Evolutionary conservation across 1,284 basidiomycete species (phyloP), one percentile per base, ranked within the genome.

Genomic region (Marasmius oreades): DNA sequence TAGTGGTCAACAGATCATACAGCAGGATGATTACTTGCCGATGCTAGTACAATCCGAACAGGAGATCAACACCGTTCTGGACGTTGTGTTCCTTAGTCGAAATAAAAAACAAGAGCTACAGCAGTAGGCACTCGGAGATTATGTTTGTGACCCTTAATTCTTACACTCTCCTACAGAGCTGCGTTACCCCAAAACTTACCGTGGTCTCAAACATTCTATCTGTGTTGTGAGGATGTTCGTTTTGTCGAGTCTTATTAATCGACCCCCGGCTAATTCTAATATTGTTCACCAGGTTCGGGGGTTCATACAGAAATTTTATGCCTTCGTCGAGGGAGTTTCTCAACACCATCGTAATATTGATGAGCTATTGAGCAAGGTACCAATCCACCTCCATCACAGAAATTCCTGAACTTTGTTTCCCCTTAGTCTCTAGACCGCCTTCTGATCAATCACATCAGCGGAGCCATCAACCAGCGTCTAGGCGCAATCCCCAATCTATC

Each of bases 221-320:
- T 94, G 46, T 97, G 93, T 67, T 99, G 96, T 69, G 92, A 94
- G 77, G 92, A 98, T 66, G 90, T 90, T 67, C 28, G 81, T 67
- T 46, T 26, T 3, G 31, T 36, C 42, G 22, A 39, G 26, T 33
- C 7, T n/a, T 16, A 8, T 50, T 24, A 5, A 37, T 2, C 39
- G 54, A 52, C 43, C 47, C 55, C 31, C 10, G n/a, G 28, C 45
- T 31, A 14, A 26, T 51, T 12, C 24, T 48, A 10, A 46, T 33
- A 53, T 14, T 5, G 20, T 52, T 34, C 31, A 28, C 44, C 65
- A 92, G 86, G 94, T 99, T 58, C 88, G 95, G 36, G 84, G 82
- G 51, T 97, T 97, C 66, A 92, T 98, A 26, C 92, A 96, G 64
- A 93, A 95, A 66, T 99, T 98, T 76, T 98, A 98, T 70, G 87